Base-by-base conservation (phyloP, 768 basidiomycete genomes). In the Tricholoma sp. region DNA sequence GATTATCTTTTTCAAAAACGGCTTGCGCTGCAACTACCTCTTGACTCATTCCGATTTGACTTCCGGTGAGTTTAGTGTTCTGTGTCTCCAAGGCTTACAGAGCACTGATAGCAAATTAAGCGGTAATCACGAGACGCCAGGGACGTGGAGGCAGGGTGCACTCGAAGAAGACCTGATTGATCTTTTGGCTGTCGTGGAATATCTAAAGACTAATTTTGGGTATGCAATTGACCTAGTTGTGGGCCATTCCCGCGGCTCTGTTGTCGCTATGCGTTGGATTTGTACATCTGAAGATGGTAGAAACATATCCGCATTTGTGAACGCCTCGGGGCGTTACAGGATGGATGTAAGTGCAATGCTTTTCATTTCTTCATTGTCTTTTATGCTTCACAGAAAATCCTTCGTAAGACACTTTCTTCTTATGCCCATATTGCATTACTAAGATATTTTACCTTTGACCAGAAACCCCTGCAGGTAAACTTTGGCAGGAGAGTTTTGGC, bases 31-130 rank as follows among this genome's bases (percentile, higher is more conserved):
- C 76, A 73, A 36, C 69, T 91, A 12, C 86, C 88, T 0, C 64
- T 89, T 20, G 91, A 94, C 68, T 91, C 89, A 2, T 91, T 93
- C 67, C 80, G 90, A 32, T 91, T 94, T 64, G 91, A 94, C 68
- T 94, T 94, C 71, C 82, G 89, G 89, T 91, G 64, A 55, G 81
- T 65, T 44, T 17, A 36, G 52, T 55, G 81, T 65, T 44, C n/a
- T 41, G 52, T 11, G 54, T 52, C 39, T 44, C 39, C 31, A 20
- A 9, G 52, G 48, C 48, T 37, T 15, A 33, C 24, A 6, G 51
- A 56, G 53, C 13, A 36, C 36, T 42, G 20, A 50, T 37, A 24
- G 44, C 31, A 31, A 20, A 54, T 29, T 42, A 58, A 91, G 90
- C 50, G 90, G 89, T 17, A 87, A 84, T 69, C 84, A 89, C 66